Base-by-base conservation (phyloP, 352 stramenopile species). In the Phytophthora gonapodyides region DNA sequence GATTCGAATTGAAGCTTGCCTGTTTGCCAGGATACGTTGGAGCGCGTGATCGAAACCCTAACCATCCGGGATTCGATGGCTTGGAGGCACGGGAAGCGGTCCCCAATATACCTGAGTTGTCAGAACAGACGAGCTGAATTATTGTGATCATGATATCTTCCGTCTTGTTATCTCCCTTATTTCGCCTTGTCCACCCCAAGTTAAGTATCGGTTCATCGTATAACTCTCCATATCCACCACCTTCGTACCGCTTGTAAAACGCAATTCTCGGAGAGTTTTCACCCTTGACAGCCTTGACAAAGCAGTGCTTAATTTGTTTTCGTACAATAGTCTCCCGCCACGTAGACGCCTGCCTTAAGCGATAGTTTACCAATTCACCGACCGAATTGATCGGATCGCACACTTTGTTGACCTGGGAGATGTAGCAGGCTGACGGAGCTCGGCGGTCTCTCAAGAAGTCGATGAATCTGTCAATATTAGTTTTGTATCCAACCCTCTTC, bases 171-270 rank as follows among this genome's bases (percentile, higher is more conserved):
- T 24, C 1, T 24, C 21, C 21, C 21, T 24, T 24, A 1, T 24
- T 24, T 24, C 21, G 8, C 33, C 34, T 16, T 7, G 51, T 36
- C 40, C 52, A 60, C 11, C 7, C 33, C 19, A 60, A 52, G 7
- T 60, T 52, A 0, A 31, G 6, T 1, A 60, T 13, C 8, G 52
- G 41, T 19, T 60, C 33, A 2, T 38, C 7, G 52, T 60, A 51
- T 7, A 31, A 51, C 15, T 59, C 31, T 5, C 41, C 0, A 24
- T 45, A 40, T 13, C 27, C 31, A 8, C 40, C 41, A 5, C 52
- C 33, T 60, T 60, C 52, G 35, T 60, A 52, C 41, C 52, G 51
- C 2, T n/a, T n/a, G 10, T 45, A 40, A 21, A 52, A 60, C 1
- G 51, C 40, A 2, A 1, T 9, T 2, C 41, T 30, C 40, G 15